Evolutionary conservation across 2,329 filamentous ascomycete genomes (phyloP), one percentile per base, ranked within the genome.

Genomic region (Colletotrichum coccodes): DNA sequence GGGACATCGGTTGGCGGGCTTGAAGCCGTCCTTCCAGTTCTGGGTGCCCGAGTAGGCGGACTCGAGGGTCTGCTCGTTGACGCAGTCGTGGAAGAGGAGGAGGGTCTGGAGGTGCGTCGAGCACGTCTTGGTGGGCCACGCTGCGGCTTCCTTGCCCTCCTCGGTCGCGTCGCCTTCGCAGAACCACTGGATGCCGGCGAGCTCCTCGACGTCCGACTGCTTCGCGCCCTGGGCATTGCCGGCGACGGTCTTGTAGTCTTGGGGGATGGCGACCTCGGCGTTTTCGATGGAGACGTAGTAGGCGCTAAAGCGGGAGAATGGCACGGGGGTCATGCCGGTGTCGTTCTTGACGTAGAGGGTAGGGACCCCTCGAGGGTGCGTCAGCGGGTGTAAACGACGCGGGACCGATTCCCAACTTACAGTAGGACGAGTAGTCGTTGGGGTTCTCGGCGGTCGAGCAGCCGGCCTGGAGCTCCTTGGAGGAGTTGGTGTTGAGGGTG

Each of bases 371-470:
- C 7, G 6, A 6, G 7, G 0, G 1, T 4, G 4, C 1, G 46
- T 60, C 4, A 65, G 62, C 14, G 3, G 6, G 30, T 4, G 38
- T 4, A 16, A 30, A 1, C 3, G 4, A 16, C 3, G 36, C 4
- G 7, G 23, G 21, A 30, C 18, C n/a, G 16, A 12, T 4, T 21
- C 21, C 14, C 28, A 28, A 58, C 76, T 59, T 65, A 77, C 81
- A 85, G 77, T 85, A 85, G 4, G 79, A 75, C 0, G 81, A 83
- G 1, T 84, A 74, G 64, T 85, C 83, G 61, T 85, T 85, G 23
- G 82, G 80, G 74, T 85, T 85, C 68, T 83, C 75, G 18, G 77
- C 80, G 9, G 78, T 81, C 11, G 82, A 80, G 76, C 83, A 85
- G 9, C 83, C 83, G 3, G 74, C 71, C 46, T 83, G 81, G 1